Evolutionary conservation across 225 moss, liverwort and hornwort genomes (phyloP).

Genomic region (Climacium dendroides): DNA sequence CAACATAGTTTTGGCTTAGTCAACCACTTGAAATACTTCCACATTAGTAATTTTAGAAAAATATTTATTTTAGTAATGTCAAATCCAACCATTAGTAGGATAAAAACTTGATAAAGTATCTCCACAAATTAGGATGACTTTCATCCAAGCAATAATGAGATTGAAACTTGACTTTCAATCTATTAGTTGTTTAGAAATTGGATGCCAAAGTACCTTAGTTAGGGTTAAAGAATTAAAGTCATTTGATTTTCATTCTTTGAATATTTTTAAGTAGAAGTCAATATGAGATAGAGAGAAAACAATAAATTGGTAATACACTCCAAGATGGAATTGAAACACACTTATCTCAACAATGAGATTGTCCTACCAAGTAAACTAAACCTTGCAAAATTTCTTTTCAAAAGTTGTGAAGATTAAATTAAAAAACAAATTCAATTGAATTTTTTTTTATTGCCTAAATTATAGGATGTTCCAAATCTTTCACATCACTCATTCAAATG

Average conservation of each 20-base stretch:
- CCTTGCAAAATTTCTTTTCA: accelerated
- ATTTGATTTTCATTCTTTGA: background rate
- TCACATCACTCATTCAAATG: background rate
- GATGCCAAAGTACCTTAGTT: too few relatives aligned
- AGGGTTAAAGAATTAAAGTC: background rate
- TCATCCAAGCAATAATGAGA: too few relatives aligned
- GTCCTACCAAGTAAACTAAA: background rate
- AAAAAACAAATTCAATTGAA: background rate
- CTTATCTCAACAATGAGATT: background rate
- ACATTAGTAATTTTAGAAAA: too few relatives aligned
- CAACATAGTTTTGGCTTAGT: too few relatives aligned
- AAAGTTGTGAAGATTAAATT: background rate
- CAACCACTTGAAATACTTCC: too few relatives aligned
- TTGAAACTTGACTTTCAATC: too few relatives aligned
- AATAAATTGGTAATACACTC: background rate
- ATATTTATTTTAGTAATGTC: too few relatives aligned
- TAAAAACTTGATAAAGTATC: too few relatives aligned
- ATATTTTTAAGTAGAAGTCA: background rate
- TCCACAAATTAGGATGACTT: too few relatives aligned
- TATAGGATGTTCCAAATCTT: background rate
- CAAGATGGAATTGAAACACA: background rate
- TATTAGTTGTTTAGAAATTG: too few relatives aligned
- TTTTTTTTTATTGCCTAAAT: background rate
- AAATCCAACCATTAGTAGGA: too few relatives aligned
- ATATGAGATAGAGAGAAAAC: too few relatives aligned